Evolutionary conservation across 2,329 filamentous ascomycete species (phyloP).

Genomic region (Dactylellina parvicollis): DNA sequence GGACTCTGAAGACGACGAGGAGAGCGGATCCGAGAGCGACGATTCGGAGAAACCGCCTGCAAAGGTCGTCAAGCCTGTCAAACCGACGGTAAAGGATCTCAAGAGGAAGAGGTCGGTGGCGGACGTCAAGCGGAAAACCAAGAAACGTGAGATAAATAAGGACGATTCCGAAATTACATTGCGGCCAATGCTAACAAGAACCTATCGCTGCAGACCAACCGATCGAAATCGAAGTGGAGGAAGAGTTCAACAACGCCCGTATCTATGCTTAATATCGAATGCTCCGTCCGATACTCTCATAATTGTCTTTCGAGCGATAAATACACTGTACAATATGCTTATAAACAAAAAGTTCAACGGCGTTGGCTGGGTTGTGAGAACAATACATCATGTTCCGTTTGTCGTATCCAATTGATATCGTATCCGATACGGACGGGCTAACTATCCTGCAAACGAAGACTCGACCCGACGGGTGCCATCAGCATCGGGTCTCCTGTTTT

Average conservation of each 20-base stretch:
- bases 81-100: constrained; percentile 52
- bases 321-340: constrained; percentile 9
- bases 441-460: neutral
- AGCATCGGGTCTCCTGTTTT: neutral
- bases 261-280: constrained; percentile 27
- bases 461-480: neutral
- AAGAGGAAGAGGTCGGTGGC: constrained; percentile 56
- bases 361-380: neutral
- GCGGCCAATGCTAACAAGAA: constrained; percentile 17
- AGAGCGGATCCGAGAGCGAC: constrained; percentile 40
- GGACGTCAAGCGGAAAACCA: constrained; percentile 55
- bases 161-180: neutral
- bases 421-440: no score
- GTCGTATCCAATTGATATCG: no score
- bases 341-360: neutral
- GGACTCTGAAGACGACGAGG: constrained; percentile 35
- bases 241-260: constrained; percentile 33
- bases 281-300: constrained; percentile 23
- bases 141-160: constrained; percentile 56
- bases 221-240: constrained; percentile 58
- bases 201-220: constrained; percentile 54
- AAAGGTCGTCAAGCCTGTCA: constrained; percentile 48
- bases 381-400: neutral
- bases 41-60: constrained; percentile 26
- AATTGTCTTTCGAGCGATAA: constrained; percentile 31